These are phyloP conservation scores for Phytophthora tentaculata DNA, from an alignment of 352 stramenopile genomes.

Conservation along the genomic window DNA sequence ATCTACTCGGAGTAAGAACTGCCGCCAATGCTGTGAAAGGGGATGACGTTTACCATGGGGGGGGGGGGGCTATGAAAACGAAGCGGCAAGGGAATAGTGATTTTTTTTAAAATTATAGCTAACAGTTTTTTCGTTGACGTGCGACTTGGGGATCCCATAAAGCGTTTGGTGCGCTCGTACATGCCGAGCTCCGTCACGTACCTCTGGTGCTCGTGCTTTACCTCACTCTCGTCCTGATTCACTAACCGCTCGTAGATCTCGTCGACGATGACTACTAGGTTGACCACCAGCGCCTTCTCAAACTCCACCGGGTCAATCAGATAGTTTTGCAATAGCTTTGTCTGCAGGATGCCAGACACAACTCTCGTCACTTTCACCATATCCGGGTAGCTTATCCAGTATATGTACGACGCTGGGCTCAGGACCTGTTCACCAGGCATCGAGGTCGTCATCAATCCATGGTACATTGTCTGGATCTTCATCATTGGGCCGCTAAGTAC, in stretches of 20 bases:
- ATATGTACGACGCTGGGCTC: conserved; percentile 95
- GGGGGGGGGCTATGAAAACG: too few species aligned
- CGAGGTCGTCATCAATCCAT: too few species aligned
- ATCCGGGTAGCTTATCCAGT: conserved; percentile 97
- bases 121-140: too few species aligned
- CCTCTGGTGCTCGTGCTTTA: conserved; percentile 65
- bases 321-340: conserved; percentile 75
- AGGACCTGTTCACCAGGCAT: conserved; percentile 94
- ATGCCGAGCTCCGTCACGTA: conserved; percentile 83
- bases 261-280: conserved; percentile 90
- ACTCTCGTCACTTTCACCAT: conserved; percentile 94
- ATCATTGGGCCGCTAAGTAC: too few species aligned
- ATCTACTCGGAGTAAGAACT: too few species aligned
- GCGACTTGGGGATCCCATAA: conserved; percentile 97
- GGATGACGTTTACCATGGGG: too few species aligned
- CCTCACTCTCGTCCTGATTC: conserved; percentile 83
- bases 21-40: too few species aligned
- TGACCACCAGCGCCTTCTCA: conserved; percentile 66
- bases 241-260: conserved; percentile 97
- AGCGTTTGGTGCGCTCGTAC: conserved; percentile 93
- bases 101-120: too few species aligned
- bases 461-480: too few species aligned
- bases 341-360: conserved; percentile 92
- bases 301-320: conserved; percentile 89
- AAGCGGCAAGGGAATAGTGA: too few species aligned